Evolutionary conservation across 345 rosid species (phyloP), one percentile per base, ranked within the genome.

Genomic region (Populus euphratica): DNA sequence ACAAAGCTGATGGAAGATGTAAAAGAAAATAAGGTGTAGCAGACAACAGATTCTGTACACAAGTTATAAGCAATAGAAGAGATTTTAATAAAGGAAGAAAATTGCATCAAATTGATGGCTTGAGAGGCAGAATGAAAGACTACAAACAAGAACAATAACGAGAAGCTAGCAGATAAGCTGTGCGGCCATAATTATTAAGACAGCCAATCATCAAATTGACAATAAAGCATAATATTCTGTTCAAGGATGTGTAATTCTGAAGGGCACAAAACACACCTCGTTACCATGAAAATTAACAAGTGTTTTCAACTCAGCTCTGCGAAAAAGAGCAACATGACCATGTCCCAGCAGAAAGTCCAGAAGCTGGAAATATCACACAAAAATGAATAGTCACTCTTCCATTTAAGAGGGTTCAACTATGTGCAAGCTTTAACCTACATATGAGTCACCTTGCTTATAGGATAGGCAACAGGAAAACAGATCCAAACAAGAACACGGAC

Each of bases 221-320:
- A 31, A 20, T 29, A 21, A 65, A 43, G 43, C 59, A 68, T 2
- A 39, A 63, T 33, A 43, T 35, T 20, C 14, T 14, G 10, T 8
- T 21, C 33, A 61, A n/a, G 16, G 25, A 25, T 56, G 13, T 12
- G 23, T 25, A 29, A 21, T n/a, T 63, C 44, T 27, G 27, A 20
- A 33, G 68, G n/a, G 17, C 10, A 63, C 25, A 35, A 68, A 63
- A 86, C 86, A 54, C 73, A 94, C 99, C 96, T 93, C 98, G 38
- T 96, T 96, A 20, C 99, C 99, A 78, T 96, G 99, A 68, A 96
- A 77, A 83, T 91, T 68, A 56, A 96, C 99, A 75, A 96, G 97
- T 39, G 99, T 93, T 90, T 96, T 96, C 86, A 96, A 83, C 91
- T 96, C 99, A 76, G 99, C 99, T 88, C 99, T 91, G 81, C 99